Evolutionary conservation across 768 basidiomycete genomes (phyloP).

Genomic region (Mrakia blollopis): DNA sequence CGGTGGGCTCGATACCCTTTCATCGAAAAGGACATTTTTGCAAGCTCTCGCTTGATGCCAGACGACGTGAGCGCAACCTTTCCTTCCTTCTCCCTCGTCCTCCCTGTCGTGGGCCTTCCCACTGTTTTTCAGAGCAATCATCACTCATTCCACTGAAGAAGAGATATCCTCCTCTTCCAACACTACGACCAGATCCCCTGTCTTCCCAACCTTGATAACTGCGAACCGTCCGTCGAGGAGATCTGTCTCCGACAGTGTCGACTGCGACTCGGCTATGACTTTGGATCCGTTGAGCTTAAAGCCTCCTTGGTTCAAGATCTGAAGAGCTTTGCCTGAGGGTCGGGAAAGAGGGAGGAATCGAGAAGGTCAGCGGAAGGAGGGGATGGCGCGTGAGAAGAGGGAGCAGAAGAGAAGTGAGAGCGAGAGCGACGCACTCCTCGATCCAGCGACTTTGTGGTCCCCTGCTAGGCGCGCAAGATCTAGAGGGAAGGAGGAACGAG

Average conservation of each 20-base stretch:
- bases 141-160: neutral
- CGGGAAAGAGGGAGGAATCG: neutral
- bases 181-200: slow-evolving; percentile 59
- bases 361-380: neutral
- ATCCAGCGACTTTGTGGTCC: slow-evolving; percentile 56
- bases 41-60: too few species aligned
- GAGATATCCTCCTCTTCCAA: slow-evolving; percentile 32
- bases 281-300: slow-evolving; percentile 65
- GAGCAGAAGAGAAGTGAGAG: slow-evolving; percentile 22
- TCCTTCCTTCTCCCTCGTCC: too few species aligned
- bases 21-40: too few species aligned
- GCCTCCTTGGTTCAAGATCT: slow-evolving; percentile 60
- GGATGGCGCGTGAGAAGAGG: neutral
- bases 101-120: too few species aligned
- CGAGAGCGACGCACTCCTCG: slow-evolving; percentile 54
- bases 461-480: slow-evolving; percentile 61
- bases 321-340: slow-evolving; percentile 59
- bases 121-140: too few species aligned
- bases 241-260: slow-evolving; percentile 47
- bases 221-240: slow-evolving; percentile 61
- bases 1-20: too few species aligned
- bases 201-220: slow-evolving; percentile 69
- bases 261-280: slow-evolving; percentile 48
- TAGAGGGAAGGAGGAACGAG: slow-evolving; percentile 51
- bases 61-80: too few species aligned